Base-by-base conservation (phyloP, 2,329 filamentous ascomycete species). In the Aspergillus pseudoglaucus region DNA sequence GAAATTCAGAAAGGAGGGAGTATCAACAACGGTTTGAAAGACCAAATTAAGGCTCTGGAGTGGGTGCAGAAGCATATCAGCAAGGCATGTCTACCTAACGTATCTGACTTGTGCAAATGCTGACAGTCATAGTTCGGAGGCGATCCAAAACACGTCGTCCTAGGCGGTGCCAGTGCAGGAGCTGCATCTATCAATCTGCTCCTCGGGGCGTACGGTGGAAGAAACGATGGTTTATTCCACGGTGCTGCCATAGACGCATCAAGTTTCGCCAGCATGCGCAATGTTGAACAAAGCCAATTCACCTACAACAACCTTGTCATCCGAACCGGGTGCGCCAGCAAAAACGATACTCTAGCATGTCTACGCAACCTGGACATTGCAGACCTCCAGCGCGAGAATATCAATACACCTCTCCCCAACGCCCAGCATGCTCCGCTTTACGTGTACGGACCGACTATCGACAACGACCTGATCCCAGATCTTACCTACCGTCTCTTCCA, bases 91-190 rank as follows among this genome's bases (percentile, higher is more conserved):
- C 3, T 40, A 38, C 35, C 35, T 50, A 15, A 23, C 17, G 14
- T 30, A 41, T 51, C 14, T 40, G 45, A 9, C 39, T 17, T 7
- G 20, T 40, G 22, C 7, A 6, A 18, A 40, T 23, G 10, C 20
- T 23, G 14, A 40, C 18, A 6, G 32, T 10, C 62, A 3, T 62
- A 79, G 62, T 90, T 90, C 55, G 86, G 85, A 3, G 86, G 85
- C 20, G 72, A 89, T 54, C 82, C 84, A 1, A 59, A 72, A 0
- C 84, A 86, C 54, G 83, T 89, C 8, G 80, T 84, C 0, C 68
- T 89, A 0, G 83, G 81, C 14, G 87, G 87, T 8, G 80, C 77
- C 52, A 85, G 82, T 46, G 85, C 85, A 2, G 86, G 86, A 3
- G 85, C 76, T 6, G 67, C 70, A 17, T 82, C 82, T 3, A 75